Evolutionary conservation across 73 alveolate genomes (phyloP), one percentile per base, ranked within the genome.

Genomic region (Stentor coeruleus): DNA sequence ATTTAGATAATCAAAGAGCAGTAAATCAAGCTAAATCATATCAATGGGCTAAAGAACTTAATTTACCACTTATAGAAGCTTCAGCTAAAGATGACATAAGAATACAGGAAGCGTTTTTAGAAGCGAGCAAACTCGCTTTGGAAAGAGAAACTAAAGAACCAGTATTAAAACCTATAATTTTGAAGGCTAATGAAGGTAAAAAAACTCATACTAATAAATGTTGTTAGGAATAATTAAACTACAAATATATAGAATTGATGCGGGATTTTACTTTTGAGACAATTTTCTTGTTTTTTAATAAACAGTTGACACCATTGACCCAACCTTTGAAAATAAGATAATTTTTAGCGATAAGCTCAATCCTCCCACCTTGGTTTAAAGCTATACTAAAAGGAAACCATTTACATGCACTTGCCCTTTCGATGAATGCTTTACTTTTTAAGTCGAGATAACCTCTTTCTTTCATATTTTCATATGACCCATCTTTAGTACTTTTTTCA

Each of bases 301-400:
- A 85, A 30, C 84, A 75, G 81, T 90, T 90, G 38, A 90, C 59
- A 1, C 93, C 96, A 4, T 82, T 84, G 2, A 87, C 85, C 93
- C 92, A 90, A 33, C 87, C 76, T 74, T 87, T 87, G 11, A 90
- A 79, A 14, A 79, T 57, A 30, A 75, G 91, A 73, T 90, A 90
- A 35, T 73, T 49, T 40, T 89, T 77, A 0, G 93, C 91, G 0
- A 90, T 90, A 31, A 90, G 38, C 75, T 90, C 96, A 28, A 90
- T 82, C 41, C 93, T 74, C 0, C 92, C 93, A 2, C 59, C 83
- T 38, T 60, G 74, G 3, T 80, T 80, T 35, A 83, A 30, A 42
- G 91, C 92, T 14, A 87, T 77, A 42, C 89, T 73, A 83, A 90
- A 87, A 35, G 96, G 96, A 85, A 82, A 90, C 82, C 39, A 87